Evolutionary conservation across 768 basidiomycete species (phyloP), one percentile per base, ranked within the genome.

Genomic region (Termitomyces sp.): DNA sequence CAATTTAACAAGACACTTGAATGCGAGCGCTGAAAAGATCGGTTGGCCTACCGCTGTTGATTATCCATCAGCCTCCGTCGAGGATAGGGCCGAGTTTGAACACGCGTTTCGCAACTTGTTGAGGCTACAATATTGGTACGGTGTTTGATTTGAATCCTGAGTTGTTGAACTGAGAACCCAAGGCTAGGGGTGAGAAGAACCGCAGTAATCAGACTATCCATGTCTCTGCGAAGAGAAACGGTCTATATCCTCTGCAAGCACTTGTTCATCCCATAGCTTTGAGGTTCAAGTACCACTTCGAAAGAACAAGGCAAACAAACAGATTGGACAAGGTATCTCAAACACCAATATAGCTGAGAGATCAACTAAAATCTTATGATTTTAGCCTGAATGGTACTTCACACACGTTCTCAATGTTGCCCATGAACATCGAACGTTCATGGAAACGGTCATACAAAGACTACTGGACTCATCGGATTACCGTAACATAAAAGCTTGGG

Each of bases 301-400:
- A 98, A 56, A 85, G 90, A 0, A 77, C 82, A 17, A 78, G 93
- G 37, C 82, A 85, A 61, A 99, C 97, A 0, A 99, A 98, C 69
- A 79, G 91, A 51, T 69, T 94, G 10, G 96, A 98, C 73, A 98
- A 98, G 83, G 94, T 90, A 51, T 50, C 56, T 48, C 42, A 31
- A 26, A 21, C 14, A 10, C 15, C 30, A 23, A 33, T 14, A 5
- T 19, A 1, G 47, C 33, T 58, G 1, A 40, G 46, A 14, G 17
- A 42, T 37, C 26, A 35, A 31, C 28, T 55, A 17, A 38, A 28
- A 11, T 21, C 1, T 49, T 49, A 9, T 23, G 19, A 17, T 53
- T 37, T 23, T 41, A 96, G 93, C 96, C 97, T 1, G 97, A 98
- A 69, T 98, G 95, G 92, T 98, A 92, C 65, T 91, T 98, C 67